Conservation (phyloP, 2,329 filamentous ascomycete genomes). For the Hypoxylon sp. region DNA sequence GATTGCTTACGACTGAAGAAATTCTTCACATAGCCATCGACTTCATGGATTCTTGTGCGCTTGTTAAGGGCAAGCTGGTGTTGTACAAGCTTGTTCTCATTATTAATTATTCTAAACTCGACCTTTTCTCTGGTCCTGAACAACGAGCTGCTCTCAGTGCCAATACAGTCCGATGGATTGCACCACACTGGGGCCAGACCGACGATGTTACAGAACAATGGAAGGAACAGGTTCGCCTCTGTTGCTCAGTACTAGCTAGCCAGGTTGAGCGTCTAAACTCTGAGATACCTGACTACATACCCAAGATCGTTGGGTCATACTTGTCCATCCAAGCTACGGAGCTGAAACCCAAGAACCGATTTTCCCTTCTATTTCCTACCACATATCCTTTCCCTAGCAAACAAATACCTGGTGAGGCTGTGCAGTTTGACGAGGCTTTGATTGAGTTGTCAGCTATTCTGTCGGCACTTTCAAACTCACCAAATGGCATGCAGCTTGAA, state of each 20-base stretch:
- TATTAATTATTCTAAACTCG: slow-evolving; percentile 85
- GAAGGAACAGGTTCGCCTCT: slow-evolving; percentile 90
- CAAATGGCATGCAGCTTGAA: slow-evolving; percentile 78
- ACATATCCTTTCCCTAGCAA: slow-evolving; percentile 88
- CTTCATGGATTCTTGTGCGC: slow-evolving; percentile 89
- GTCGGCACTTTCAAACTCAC: slow-evolving; percentile 79
- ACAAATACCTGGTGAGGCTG: slow-evolving; percentile 63
- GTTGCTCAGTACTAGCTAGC: slow-evolving; percentile 89
- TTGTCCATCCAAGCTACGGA: slow-evolving; percentile 71
- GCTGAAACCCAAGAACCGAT: slow-evolving; percentile 65
- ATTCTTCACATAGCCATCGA: slow-evolving; percentile 91
- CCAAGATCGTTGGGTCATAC: slow-evolving; percentile 91
- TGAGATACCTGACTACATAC: slow-evolving; percentile 87
- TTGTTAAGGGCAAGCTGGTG: slow-evolving; percentile 89
- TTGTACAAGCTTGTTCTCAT: slow-evolving; percentile 93
- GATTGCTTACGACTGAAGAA: slow-evolving; percentile 80
- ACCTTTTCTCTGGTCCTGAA: slow-evolving; percentile 81
- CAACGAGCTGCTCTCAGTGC: slow-evolving; percentile 77
- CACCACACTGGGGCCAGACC: slow-evolving; percentile 88
- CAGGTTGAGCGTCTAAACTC: slow-evolving; percentile 81
- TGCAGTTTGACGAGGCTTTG: slow-evolving; percentile 82
- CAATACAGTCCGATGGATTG: slow-evolving; percentile 89
- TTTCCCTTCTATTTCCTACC: slow-evolving; percentile 90
- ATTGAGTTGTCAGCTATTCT: slow-evolving; percentile 89
- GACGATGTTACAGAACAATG: slow-evolving; percentile 82